Evolutionary conservation across 2,329 filamentous ascomycete species (phyloP), one percentile per base, ranked within the genome.

Genomic region (Diaporthe ampelina): DNA sequence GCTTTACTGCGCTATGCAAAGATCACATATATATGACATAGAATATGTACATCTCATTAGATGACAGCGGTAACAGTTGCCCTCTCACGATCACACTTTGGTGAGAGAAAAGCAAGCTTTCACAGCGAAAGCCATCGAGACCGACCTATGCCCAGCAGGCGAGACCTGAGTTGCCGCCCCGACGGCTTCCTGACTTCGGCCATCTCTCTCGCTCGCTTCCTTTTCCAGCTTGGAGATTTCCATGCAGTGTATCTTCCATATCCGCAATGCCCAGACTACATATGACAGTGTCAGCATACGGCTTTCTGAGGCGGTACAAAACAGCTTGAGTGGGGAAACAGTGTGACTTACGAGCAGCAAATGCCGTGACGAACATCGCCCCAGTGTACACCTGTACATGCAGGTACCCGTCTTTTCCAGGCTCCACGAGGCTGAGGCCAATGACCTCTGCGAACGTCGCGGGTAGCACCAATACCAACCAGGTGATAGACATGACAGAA

Each of bases 401-500:
- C 3, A 89, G 81, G 73, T 91, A 91, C 26, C 87, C 86, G 37
- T 84, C 81, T 0, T 82, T 35, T 50, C 86, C 79, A 24, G 82
- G 70, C 78, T 82, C 77, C 73, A 86, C 85, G 40, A 93, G 87
- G 70, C 89, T 84, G 54, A 94, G 81, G 3, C 88, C 92, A 76
- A 93, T 93, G 2, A 90, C 89, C 77, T 92, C 90, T 50, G 90
- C 88, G 77, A 92, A 95, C 0, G 92, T 94, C 17, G 90, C 90
- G 0, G 94, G 94, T 13, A 95, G 81, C 7, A 93, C 90, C 21
- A 96, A 87, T 8, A 91, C 86, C 35, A 95, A 79, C 94, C 94
- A 96, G 26, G 91, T 88, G 24, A 96, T 86, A 70, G 91, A 94
- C 52, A 96, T 82, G 0, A 85, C 89, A 17, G 92, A 90, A 0